A percentile compares a stretch with the other conserved stretches of the same genome.
These are phyloP conservation scores for Scutellaria galericulata DNA, from an alignment of 257 asterid genomes.

Conservation along the genomic window DNA sequence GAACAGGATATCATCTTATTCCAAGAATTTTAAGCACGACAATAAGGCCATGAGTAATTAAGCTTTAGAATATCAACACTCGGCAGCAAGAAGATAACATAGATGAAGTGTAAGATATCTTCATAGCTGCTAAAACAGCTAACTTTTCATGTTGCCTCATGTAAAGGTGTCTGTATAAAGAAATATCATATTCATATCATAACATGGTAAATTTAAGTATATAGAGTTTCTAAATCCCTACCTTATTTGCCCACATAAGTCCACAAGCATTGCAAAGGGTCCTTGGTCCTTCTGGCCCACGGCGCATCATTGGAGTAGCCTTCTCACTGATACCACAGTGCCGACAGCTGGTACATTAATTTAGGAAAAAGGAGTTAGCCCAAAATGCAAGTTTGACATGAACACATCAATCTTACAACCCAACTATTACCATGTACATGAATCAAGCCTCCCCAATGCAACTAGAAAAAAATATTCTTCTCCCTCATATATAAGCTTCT, in stretches of 20 bases:
- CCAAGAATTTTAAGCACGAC: not conserved
- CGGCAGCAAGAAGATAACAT: constrained; percentile 12
- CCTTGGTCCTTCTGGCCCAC: constrained; percentile 89
- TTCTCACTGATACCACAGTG: constrained; percentile 76
- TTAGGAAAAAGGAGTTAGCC: constrained; percentile 9
- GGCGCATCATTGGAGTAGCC: constrained; percentile 87
- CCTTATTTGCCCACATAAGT: constrained; percentile 91
- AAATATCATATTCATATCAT: not conserved
- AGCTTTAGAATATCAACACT: constrained; percentile 4
- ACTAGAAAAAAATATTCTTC: constrained; percentile 1
- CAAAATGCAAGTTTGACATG: constrained; percentile 2
- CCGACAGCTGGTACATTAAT: constrained; percentile 56
- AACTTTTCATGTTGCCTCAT: not conserved
- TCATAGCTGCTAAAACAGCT: not conserved
- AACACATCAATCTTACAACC: constrained; percentile 22
- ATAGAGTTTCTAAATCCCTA: constrained; percentile 32
- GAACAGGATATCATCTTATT: no score
- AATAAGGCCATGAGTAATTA: constrained; percentile 7
- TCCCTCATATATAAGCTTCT: not conserved
- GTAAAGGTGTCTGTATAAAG: constrained; percentile 12
- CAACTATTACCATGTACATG: not conserved
- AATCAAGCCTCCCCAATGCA: constrained; percentile 7
- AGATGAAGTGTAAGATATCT: not conserved
- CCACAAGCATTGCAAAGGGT: constrained; percentile 92
- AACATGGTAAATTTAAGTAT: constrained; percentile 2